phyloP scores from a whole-genome alignment of 352 stramenopile genomes.

The Pythium monospermum region DNA sequence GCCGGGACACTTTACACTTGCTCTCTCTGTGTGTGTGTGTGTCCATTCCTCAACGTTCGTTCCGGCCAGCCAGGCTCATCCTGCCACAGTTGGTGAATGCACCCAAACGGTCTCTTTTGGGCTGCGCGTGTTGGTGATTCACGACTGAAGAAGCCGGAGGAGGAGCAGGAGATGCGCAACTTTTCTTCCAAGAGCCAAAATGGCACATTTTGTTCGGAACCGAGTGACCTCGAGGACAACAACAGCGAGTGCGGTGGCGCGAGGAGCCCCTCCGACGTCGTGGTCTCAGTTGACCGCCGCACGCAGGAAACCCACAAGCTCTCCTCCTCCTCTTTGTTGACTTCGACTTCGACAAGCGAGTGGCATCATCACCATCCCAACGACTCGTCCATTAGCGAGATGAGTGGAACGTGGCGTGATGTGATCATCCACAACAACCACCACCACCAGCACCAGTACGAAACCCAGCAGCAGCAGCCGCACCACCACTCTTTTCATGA shows the following conservation, averaged over 20 bases:
- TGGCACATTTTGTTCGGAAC: neutral
- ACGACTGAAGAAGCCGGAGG: slow-evolving; percentile 24
- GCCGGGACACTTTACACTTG: no score
- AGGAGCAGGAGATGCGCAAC: slow-evolving; percentile 20
- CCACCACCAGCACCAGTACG: slow-evolving; percentile 10
- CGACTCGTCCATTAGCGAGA: slow-evolving; percentile 14
- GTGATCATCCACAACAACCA: slow-evolving; percentile 16
- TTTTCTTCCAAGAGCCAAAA: neutral
- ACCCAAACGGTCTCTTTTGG: no score
- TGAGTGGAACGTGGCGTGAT: slow-evolving; percentile 18
- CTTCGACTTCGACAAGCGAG: no score
- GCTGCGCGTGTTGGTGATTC: neutral
- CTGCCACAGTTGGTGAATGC: no score
- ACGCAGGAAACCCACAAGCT: slow-evolving; percentile 4
- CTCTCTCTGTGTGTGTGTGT: no score
- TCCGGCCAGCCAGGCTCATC: no score
- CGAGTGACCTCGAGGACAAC: neutral
- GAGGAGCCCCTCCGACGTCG: slow-evolving; percentile 10
- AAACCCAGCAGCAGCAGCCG: slow-evolving; percentile 32
- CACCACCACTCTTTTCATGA: slow-evolving; percentile 19
- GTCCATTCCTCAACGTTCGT: no score
- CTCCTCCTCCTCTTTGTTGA: slow-evolving; percentile 9
- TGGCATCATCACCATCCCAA: slow-evolving; percentile 6
- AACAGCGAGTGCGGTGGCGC: neutral
- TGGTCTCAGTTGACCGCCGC: no score